Conservation (phyloP, 768 basidiomycete species). For the Pleurotus platypus region DNA sequence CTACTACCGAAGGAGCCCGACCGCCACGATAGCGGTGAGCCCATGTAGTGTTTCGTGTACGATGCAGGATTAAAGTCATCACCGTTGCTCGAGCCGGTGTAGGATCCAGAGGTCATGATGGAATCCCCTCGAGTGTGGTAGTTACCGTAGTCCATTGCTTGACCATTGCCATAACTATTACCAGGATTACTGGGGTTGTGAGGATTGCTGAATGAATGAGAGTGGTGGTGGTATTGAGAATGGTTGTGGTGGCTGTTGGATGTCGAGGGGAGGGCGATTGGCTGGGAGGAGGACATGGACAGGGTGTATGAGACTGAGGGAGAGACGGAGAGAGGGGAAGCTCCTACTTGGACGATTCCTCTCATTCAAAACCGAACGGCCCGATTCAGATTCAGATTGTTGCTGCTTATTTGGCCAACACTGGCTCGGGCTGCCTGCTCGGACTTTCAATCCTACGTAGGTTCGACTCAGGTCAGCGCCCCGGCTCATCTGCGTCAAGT, state of each 20-base stretch:
- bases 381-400: not conserved
- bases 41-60: constrained; percentile 65
- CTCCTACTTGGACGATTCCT: not conserved
- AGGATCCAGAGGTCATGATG: constrained; percentile 50
- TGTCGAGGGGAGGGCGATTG: constrained; percentile 42
- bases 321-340: constrained; percentile 5
- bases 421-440: not conserved
- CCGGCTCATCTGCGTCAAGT: not conserved
- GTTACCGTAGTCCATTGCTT: constrained; percentile 7
- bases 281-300: constrained; percentile 31
- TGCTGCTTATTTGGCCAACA: not conserved
- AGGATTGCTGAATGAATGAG: not conserved
- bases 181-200: not conserved
- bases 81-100: constrained; percentile 34
- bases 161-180: not conserved
- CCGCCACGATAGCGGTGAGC: constrained; percentile 72
- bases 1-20: constrained; percentile 62
- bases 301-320: constrained; percentile 5
- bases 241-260: constrained; percentile 17
- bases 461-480: not conserved
- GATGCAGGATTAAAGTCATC: constrained; percentile 62
- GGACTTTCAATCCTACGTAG: too few relatives aligned
- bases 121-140: constrained; percentile 11
- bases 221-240: constrained; percentile 20
- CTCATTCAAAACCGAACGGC: constrained; percentile 1